Evolutionary conservation across 2,329 filamentous ascomycete genomes (phyloP), one percentile per base, ranked within the genome.

Genomic region (Geosmithia flava): DNA sequence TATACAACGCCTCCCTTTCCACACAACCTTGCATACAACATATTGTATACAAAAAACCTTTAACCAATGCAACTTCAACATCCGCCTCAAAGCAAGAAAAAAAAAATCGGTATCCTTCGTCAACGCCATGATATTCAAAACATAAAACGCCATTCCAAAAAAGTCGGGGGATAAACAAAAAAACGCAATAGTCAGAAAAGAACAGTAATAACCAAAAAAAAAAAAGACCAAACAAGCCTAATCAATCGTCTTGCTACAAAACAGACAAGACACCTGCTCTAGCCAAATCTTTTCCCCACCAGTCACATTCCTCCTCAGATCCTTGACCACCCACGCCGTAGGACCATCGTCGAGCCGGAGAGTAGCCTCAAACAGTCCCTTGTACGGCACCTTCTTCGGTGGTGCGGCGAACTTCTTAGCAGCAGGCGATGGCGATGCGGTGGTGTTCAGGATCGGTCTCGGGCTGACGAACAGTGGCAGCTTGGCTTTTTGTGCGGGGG

Each of bases 261-360:
- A 55, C 37, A 79, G 64, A 52, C 76, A 80, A 45, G 64, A 48
- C 3, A 59, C 62, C 33, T 67, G 66, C 56, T 79, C 74, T 11
- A 65, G 70, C 76, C 76, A 80, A 10, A 61, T 63, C 58, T 72
- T 76, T 30, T 70, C 68, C 2, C 74, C 74, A 10, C 68, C 72
- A 2, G 58, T 58, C 7, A 78, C 61, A 10, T 65, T 63, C 29
- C 68, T 56, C 44, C 76, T 67, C 44, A 78, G 59, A 53, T 80
- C 76, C 23, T 59, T 68, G 46, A 80, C 70, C 52, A 76, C 71
- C 46, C 78, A 67, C 20, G 67, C 58, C 1, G 74, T 70, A 17
- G 72, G 71, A 3, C 67, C 70, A 3, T 63, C 60, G 40, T 71
- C 69, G 56, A 73, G 69, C 51, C 66, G 64, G 20, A 80, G 62